Evolutionary conservation across 805 yeast genomes (phyloP).

Genomic region (Torulaspora quercuum): DNA sequence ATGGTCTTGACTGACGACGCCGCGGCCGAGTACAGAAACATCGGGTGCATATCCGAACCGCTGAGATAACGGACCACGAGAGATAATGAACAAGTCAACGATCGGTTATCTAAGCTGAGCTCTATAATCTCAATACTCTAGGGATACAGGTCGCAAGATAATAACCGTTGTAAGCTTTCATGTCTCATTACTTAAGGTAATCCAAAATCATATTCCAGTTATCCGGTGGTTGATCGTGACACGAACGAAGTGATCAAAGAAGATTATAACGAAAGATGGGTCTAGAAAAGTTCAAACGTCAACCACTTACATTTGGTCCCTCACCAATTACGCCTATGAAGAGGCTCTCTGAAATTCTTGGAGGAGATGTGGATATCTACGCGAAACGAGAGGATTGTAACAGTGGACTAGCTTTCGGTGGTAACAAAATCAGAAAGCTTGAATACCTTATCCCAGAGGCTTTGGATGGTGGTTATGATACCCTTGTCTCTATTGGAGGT

Average conservation of each 20-base stretch:
- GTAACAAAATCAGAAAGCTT: constrained; percentile 36
- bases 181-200: background rate
- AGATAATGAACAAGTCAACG: too few species aligned
- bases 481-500: constrained; percentile 38
- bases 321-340: constrained; percentile 37
- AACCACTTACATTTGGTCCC: constrained; percentile 36
- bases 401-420: constrained; percentile 38
- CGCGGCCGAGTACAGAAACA: too few species aligned
- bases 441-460: constrained; percentile 38
- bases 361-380: constrained; percentile 35
- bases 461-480: constrained; percentile 36
- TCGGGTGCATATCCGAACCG: background rate
- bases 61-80: too few species aligned
- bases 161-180: background rate
- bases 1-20: too few species aligned
- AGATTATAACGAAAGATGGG: constrained; percentile 6
- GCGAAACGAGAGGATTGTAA: constrained; percentile 39
- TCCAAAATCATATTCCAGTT: background rate
- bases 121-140: background rate
- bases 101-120: too few species aligned
- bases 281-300: constrained; percentile 25
- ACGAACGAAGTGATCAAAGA: too few species aligned
- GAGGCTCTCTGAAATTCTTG: constrained; percentile 31
- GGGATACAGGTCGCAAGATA: background rate
- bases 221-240: background rate